phyloP scores from a whole-genome alignment of 345 rosid genomes.

The Eucalyptus curtisii region DNA sequence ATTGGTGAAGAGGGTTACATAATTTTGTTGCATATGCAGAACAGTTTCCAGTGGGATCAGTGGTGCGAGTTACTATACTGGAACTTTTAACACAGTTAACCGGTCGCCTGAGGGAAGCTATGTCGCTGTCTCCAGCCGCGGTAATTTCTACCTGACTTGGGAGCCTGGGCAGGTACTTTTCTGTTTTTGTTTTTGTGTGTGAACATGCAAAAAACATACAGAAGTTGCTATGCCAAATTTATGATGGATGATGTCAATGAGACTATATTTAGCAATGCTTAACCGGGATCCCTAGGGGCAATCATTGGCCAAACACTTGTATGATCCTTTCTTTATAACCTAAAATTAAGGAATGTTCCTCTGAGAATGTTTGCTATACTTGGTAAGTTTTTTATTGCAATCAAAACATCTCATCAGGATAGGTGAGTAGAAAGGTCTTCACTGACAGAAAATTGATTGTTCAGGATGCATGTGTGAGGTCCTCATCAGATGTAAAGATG shows the following conservation, averaged over 20 bases:
- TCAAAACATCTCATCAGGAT: not conserved
- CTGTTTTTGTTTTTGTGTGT: not conserved
- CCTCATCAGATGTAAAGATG: not conserved
- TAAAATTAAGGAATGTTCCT: not conserved
- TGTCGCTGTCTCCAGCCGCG: conserved; percentile 97
- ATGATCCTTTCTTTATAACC: not conserved
- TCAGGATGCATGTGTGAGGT: not conserved
- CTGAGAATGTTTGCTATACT: not conserved
- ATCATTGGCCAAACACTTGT: not conserved
- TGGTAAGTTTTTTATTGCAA: not conserved
- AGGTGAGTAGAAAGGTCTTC: not conserved
- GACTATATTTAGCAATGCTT: not conserved
- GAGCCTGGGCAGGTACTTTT: conserved; percentile 82
- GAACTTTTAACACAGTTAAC: conserved; percentile 85
- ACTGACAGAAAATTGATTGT: not conserved
- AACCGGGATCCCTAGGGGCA: not conserved
- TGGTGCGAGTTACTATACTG: conserved; percentile 97
- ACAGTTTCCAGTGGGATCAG: conserved; percentile 98
- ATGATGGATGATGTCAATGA: not conserved
- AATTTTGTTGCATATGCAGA: conserved; percentile 47
- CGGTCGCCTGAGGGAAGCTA: conserved; percentile 92
- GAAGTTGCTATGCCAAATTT: not conserved
- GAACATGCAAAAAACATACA: not conserved
- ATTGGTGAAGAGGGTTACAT: conserved; percentile 9
- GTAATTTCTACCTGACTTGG: conserved; percentile 96